phyloP scores from a whole-genome alignment of 2,329 filamentous ascomycete species.

The Paecilomyces formosus region DNA sequence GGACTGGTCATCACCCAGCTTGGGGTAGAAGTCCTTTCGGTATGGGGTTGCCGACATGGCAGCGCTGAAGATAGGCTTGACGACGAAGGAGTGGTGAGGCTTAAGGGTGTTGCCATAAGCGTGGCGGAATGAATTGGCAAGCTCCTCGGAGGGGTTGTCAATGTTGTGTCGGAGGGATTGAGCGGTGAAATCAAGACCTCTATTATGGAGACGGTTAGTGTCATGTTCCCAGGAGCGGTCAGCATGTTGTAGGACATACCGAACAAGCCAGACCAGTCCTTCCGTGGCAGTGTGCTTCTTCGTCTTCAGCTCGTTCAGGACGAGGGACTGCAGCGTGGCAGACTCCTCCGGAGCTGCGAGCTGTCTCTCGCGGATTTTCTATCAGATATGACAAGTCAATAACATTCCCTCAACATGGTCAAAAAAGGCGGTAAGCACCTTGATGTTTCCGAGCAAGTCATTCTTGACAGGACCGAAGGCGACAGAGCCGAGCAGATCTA shows the following conservation, averaged over 20 bases:
- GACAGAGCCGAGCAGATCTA: conserved; percentile 56
- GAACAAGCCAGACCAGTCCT: conserved; percentile 82
- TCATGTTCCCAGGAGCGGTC: background rate
- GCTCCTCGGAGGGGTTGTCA: conserved; percentile 61
- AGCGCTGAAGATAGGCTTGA: conserved; percentile 87
- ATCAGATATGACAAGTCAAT: conserved; percentile 4
- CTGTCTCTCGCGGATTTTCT: conserved; percentile 88
- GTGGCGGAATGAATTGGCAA: conserved; percentile 75
- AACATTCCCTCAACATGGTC: background rate
- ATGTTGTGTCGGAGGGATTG: conserved; percentile 75
- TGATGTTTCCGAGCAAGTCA: conserved; percentile 87
- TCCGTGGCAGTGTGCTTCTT: conserved; percentile 86
- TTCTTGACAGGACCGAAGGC: conserved; percentile 87
- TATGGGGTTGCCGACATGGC: conserved; percentile 93
- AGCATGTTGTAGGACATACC: conserved; percentile 46
- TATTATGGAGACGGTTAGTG: conserved; percentile 29
- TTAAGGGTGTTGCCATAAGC: conserved; percentile 85
- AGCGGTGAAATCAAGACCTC: conserved; percentile 88
- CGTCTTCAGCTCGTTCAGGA: conserved; percentile 76
- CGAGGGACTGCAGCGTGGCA: conserved; percentile 77
- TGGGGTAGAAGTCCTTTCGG: conserved; percentile 84
- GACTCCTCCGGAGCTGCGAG: conserved; percentile 70
- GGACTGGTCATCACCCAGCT: conserved; percentile 52
- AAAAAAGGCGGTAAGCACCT: conserved; percentile 46
- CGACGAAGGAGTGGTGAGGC: conserved; percentile 78